Evolutionary conservation across 257 asterid genomes (phyloP), one percentile per base, ranked within the genome.

Genomic region (Solanum paucissectum): DNA sequence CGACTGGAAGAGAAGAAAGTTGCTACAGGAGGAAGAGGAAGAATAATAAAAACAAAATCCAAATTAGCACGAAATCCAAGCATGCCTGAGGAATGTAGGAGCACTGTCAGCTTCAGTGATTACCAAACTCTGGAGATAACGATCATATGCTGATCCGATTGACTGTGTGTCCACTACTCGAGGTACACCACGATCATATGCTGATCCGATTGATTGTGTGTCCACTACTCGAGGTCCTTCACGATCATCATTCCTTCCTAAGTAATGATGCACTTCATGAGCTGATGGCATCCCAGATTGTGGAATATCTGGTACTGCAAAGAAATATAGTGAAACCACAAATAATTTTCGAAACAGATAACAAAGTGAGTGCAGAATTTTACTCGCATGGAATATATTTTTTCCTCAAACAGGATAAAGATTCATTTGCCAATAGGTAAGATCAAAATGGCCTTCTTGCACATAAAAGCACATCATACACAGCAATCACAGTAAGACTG

Each of bases 51-150:
- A 71, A 85, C 18, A 85, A 32, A 46, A 86, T 32, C 42, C 46
- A 42, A 86, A 71, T 87, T 37, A 87, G 87, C 85, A 88, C 74
- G 71, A 32, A 49, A 62, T 25, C 83, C 29, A 89, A 84, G 68
- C 46, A 62, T 46, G 62, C 60, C 58, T 27, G 66, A 86, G 68
- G n/a, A 64, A 88, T 86, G 21, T 9, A 34, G 55, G 44, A 42
- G 83, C 52, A 82, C 13, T 27, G 74, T 85, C 60, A 87, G 88
- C 83, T 33, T 37, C 87, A 40, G 66, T 87, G 74, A 73, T 79
- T 92, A 91, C 95, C 94, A 92, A 85, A 88, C 89, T 93, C 89
- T 90, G 93, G 18, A 91, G 94, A 88, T 93, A 93, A 74, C 90
- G 89, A 87, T 91, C 95, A 91, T 93, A 93, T 37, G 93, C 95